Conservation (phyloP, 164 flowering plant species). For the Buxus sempervirens region DNA sequence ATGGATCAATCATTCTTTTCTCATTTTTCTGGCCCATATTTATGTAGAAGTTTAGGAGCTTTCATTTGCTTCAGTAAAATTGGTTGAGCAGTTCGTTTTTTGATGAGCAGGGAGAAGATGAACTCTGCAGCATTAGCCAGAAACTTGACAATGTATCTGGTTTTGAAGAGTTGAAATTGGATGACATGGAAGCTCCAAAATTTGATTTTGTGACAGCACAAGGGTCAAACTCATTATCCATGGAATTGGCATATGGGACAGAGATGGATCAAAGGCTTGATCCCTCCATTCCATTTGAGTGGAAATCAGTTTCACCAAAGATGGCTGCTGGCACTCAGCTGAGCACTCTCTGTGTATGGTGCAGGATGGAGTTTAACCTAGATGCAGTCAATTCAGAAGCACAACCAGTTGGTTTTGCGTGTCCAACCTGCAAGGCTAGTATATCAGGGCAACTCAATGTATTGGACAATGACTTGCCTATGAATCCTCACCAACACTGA, state of each 20-base stretch:
- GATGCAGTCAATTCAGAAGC: conserved; percentile 44
- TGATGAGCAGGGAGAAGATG: conserved; percentile 35
- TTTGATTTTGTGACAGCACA: conserved; percentile 28
- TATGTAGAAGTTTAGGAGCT: neutral
- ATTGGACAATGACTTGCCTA: conserved; percentile 26
- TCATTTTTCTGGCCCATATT: neutral
- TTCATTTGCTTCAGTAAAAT: neutral
- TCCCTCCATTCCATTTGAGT: conserved; percentile 37
- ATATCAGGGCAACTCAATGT: conserved; percentile 58
- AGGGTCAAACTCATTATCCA: conserved; percentile 29
- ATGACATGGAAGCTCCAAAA: conserved; percentile 48
- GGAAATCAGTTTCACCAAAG: conserved; percentile 36
- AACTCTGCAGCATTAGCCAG: conserved; percentile 23
- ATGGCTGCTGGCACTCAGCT: conserved; percentile 28
- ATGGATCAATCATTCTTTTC: too few species aligned
- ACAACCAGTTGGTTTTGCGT: conserved; percentile 78
- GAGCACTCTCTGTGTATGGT: conserved; percentile 74
- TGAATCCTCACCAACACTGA: conserved; percentile 21
- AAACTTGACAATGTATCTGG: conserved; percentile 36
- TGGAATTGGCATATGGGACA: conserved; percentile 32
- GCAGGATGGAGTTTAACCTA: conserved; percentile 60
- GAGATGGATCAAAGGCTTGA: conserved; percentile 32
- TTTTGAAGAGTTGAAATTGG: conserved; percentile 52
- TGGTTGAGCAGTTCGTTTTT: neutral
- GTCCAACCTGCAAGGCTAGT: conserved; percentile 72